A percentile compares a stretch with the other conserved stretches of the same genome.
These are phyloP conservation scores for Elasticomyces elasticus DNA, from an alignment of 495 filamentous ascomycete species.

Conservation along the genomic window DNA sequence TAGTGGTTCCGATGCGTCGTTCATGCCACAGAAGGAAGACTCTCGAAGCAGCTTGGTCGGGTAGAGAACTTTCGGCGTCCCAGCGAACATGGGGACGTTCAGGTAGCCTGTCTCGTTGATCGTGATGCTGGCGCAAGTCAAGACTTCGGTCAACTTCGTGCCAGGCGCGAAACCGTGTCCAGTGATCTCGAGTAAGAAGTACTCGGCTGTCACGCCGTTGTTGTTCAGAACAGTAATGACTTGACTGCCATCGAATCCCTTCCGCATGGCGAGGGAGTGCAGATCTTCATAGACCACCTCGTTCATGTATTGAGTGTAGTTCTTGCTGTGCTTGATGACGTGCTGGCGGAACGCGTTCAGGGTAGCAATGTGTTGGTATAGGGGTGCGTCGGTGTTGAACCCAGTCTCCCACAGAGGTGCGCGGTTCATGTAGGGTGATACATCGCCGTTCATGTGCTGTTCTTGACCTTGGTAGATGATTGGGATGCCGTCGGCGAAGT, in stretches of 20 bases:
- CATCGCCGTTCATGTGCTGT: conserved; percentile 1
- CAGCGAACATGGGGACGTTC: conserved; percentile 19
- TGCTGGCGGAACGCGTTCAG: conserved; percentile 51
- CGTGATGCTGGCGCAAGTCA: conserved; percentile 36
- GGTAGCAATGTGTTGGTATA: conserved; percentile 50
- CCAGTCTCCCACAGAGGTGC: conserved; percentile 61
- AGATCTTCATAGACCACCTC: conserved; percentile 46
- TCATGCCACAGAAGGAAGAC: conserved; percentile 20
- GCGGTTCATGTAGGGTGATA: conserved; percentile 51
- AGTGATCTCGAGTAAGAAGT: background rate
- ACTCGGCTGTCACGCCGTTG: conserved; percentile 38
- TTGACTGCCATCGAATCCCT: conserved; percentile 45
- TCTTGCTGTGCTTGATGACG: conserved; percentile 37
- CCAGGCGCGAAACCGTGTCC: conserved; percentile 37
- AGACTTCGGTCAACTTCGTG: conserved; percentile 34
- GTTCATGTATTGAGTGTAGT: conserved; percentile 45
- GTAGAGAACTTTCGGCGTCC: conserved; percentile 22
- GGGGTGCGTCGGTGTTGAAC: conserved; percentile 49
- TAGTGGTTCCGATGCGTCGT: background rate
- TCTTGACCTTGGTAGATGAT: conserved; percentile 20
- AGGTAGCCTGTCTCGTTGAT: conserved; percentile 26
- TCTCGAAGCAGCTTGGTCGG: background rate
- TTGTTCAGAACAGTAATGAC: conserved; percentile 54
- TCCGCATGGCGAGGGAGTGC: conserved; percentile 52
- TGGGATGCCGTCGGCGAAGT: conserved; percentile 55